phyloP scores from a whole-genome alignment of 1,284 basidiomycete species.

The Pseudozyma pruni region DNA sequence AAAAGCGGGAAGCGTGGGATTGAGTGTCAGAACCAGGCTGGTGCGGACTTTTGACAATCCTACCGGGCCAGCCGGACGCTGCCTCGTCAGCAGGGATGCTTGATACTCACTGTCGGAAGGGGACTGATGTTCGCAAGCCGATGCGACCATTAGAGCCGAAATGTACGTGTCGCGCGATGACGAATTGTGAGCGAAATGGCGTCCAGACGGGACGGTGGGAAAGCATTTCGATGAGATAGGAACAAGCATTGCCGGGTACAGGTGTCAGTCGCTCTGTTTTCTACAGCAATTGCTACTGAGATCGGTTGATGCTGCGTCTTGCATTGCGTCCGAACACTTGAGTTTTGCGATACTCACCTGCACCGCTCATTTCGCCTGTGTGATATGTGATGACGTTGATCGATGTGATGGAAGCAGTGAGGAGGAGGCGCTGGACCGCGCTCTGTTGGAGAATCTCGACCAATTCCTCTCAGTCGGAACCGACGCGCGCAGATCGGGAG shows the following conservation, averaged over 20 bases:
- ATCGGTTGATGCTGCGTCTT: neutral
- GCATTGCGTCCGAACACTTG: neutral
- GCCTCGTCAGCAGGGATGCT: too few species aligned
- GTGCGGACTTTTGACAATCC: too few species aligned
- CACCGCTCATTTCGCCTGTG: slow-evolving; percentile 41
- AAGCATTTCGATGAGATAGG: neutral
- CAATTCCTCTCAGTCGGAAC: slow-evolving; percentile 26
- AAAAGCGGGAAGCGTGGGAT: too few species aligned
- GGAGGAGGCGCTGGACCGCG: slow-evolving; percentile 4
- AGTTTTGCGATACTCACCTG: slow-evolving; percentile 16
- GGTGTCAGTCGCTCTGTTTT: slow-evolving; percentile 3
- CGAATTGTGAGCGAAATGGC: too few species aligned
- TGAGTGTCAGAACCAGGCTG: slow-evolving; percentile 3
- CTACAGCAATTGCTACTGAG: neutral
- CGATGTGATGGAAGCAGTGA: slow-evolving; percentile 14
- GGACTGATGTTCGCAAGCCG: slow-evolving; percentile 20
- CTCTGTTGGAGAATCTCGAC: slow-evolving; percentile 17
- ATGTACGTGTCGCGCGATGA: too few species aligned
- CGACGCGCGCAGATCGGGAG: slow-evolving; percentile 32
- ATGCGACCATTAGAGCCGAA: neutral
- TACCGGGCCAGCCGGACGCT: too few species aligned
- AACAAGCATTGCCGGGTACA: too few species aligned
- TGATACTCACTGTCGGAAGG: slow-evolving; percentile 48
- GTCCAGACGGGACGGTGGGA: too few species aligned
- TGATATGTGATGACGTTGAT: slow-evolving; percentile 19